Evolutionary conservation across 768 basidiomycete genomes (phyloP).

Genomic region (Astraeus odoratus): DNA sequence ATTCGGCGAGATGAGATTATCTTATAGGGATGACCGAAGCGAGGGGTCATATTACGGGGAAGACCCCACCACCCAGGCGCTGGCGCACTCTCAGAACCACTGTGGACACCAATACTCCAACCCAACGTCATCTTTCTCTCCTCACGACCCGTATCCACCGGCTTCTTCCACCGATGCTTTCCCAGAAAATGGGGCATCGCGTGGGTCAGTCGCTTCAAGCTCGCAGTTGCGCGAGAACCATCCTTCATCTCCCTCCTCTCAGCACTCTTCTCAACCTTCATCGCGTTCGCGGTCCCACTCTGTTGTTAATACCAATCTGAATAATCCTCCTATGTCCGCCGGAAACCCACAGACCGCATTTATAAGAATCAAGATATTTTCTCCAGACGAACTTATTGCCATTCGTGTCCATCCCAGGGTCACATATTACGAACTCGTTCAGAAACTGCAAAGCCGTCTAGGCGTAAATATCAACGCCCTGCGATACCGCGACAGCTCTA

Average conservation of each 20-base stretch:
- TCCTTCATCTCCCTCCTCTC: slow-evolving; percentile 41
- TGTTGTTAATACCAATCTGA: slow-evolving; percentile 41
- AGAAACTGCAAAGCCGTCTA: slow-evolving; percentile 83
- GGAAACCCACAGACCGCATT: slow-evolving; percentile 80
- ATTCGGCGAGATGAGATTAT: slow-evolving; percentile 43
- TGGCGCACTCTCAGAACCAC: slow-evolving; percentile 28
- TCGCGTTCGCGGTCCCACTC: slow-evolving; percentile 55
- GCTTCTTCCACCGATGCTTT: slow-evolving; percentile 25
- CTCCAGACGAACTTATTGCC: slow-evolving; percentile 93
- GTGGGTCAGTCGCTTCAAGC: slow-evolving; percentile 22
- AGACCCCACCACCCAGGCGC: slow-evolving; percentile 27
- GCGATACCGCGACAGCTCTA: slow-evolving; percentile 68
- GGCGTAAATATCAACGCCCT: slow-evolving; percentile 66
- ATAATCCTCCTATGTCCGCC: slow-evolving; percentile 68
- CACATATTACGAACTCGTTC: slow-evolving; percentile 78
- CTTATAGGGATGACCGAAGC: slow-evolving; percentile 41
- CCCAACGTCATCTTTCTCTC: slow-evolving; percentile 37
- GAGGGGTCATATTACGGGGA: slow-evolving; percentile 67
- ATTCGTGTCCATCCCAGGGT: slow-evolving; percentile 95
- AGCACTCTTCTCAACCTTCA: slow-evolving; percentile 47
- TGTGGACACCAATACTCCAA: slow-evolving; percentile 43
- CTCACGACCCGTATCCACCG: slow-evolving; percentile 28
- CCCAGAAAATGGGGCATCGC: slow-evolving; percentile 24
- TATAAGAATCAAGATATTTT: slow-evolving; percentile 98
- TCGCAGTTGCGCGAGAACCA: slow-evolving; percentile 22